Base-by-base conservation (phyloP, 2,329 filamentous ascomycete genomes). In the Sclerotinia borealis region DNA sequence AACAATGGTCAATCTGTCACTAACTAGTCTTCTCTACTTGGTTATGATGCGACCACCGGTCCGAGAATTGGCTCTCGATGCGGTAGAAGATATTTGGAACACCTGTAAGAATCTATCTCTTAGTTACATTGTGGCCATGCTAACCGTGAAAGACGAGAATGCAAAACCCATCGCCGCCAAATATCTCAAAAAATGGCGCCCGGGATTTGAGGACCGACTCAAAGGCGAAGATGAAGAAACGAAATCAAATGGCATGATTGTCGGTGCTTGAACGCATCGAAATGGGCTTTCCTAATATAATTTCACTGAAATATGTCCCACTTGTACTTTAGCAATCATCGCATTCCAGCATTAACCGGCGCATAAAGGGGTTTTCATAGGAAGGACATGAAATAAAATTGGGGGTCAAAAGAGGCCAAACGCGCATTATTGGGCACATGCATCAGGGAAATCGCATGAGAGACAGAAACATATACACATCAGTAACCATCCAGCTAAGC, bases 41-140 rank as follows among this genome's bases (percentile, higher is more conserved):
- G 84, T 87, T 51, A 86, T 89, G 78, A 85, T 89, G 80, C 80
- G 84, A 60, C 87, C 87, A 51, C 87, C 87, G 3, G 82, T 84
- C 27, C 81, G 84, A 70, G 82, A 87, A 66, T 77, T 85, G 66
- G 85, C 86, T 36, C 77, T 90, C 51, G 85, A 89, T 71, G 82
- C 83, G 1, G 82, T 90, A 61, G 83, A 88, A 70, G 85, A 85
- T 65, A 85, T 89, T 65, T 89, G 86, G 85, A 77, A 79, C 19
- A 85, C 87, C 65, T 88, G 85, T 87, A 77, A 78, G 85, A 79
- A 1, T 43, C 63, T 22, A 31, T 27, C 59, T 60, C 47, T 66
- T 19, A 37, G 1, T 22, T n/a, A 41, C 34, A 17, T 37, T 54
- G 13, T 10, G 47, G 49, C 27, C 70, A 71, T 66, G 72, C 70